A percentile compares a stretch with the other conserved stretches of the same genome.
These are phyloP conservation scores for Kockovaella imperatae DNA, from an alignment of 768 basidiomycete species.

Conservation along the genomic window DNA sequence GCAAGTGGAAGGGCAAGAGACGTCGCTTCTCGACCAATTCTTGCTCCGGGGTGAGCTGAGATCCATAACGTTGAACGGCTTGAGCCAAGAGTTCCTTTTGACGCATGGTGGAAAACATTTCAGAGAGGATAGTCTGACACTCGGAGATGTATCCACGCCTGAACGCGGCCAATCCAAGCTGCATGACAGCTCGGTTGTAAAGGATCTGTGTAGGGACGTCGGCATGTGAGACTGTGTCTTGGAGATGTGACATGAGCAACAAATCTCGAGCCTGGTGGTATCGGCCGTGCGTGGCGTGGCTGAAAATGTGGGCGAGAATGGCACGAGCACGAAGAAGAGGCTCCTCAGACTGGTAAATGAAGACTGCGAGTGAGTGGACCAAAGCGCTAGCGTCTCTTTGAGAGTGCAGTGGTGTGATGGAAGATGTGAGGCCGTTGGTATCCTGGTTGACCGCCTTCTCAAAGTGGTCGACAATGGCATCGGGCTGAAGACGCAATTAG, in stretches of 20 bases:
- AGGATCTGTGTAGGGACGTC: slow-evolving; percentile 96
- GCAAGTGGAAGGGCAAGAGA: slow-evolving; percentile 98
- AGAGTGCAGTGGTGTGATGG: slow-evolving; percentile 53
- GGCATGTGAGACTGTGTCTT: slow-evolving; percentile 90
- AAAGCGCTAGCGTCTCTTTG: slow-evolving; percentile 61
- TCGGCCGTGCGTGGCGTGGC: slow-evolving; percentile 91
- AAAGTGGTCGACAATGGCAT: slow-evolving; percentile 81
- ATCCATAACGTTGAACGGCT: slow-evolving; percentile 83
- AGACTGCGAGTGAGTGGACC: slow-evolving; percentile 78
- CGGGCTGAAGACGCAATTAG: slow-evolving; percentile 57
- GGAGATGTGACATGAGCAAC: slow-evolving; percentile 96
- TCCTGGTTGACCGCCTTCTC: slow-evolving; percentile 61
- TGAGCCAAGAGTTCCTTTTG: slow-evolving; percentile 97
- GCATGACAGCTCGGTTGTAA: slow-evolving; percentile 95
- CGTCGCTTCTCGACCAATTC: slow-evolving; percentile 93
- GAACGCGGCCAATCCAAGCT: slow-evolving; percentile 95
- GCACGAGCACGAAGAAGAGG: slow-evolving; percentile 89
- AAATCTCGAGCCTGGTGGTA: slow-evolving; percentile 96
- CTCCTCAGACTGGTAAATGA: slow-evolving; percentile 86
- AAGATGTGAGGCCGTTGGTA: slow-evolving; percentile 49
- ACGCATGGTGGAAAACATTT: slow-evolving; percentile 92
- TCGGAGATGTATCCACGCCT: slow-evolving; percentile 89
- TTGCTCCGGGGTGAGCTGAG: slow-evolving; percentile 72
- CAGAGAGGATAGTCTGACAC: slow-evolving; percentile 81
- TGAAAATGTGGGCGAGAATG: slow-evolving; percentile 95